Evolutionary conservation across 768 basidiomycete species (phyloP), one percentile per base, ranked within the genome.

Genomic region (Boletus subcaerulescens): DNA sequence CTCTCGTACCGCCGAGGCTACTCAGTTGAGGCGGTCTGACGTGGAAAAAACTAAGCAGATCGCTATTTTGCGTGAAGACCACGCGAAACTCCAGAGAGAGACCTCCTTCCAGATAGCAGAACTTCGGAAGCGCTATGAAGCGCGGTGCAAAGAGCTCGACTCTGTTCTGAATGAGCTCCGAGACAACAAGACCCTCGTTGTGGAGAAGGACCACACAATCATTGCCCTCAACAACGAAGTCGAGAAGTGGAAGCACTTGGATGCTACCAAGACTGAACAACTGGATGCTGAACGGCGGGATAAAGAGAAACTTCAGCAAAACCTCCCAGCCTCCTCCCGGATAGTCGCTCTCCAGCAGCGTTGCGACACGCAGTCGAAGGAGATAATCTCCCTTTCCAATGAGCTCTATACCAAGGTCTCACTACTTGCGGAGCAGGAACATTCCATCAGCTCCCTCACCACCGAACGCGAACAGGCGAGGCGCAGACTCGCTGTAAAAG

Each of bases 351-450:
- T 58, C 17, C 33, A 47, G 29, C 26, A 22, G 44, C 36, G 41
- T 5, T 49, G 20, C 29, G n/a, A 46, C 3, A 18, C 18, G 8
- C 57, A 60, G 31, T 40, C 26, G 39, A 20, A 31, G 2, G 45
- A 48, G 26, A 4, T 59, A 10, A 7, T 3, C 22, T 41, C 40
- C 3, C n/a, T 53, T 33, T 33, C 38, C 7, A 22, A 6, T 24
- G 32, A 58, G n/a, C 49, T 59, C 32, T 41, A 48, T n/a, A 11
- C 13, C 24, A 49, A 32, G 22, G 29, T 32, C 6, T 49, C 35
- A 29, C 32, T 45, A 2, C 50, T 57, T 4, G 55, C 32, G 31
- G 50, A 57, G 50, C 48, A 48, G 17, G 50, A 48, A 15, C 55
- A 48, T 5, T 35, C 20, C 4, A 48, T 58, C 9, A 38, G 29